Conservation (phyloP, 1,139 yeast genomes). For the Scheffersomyces cryptocercus region DNA sequence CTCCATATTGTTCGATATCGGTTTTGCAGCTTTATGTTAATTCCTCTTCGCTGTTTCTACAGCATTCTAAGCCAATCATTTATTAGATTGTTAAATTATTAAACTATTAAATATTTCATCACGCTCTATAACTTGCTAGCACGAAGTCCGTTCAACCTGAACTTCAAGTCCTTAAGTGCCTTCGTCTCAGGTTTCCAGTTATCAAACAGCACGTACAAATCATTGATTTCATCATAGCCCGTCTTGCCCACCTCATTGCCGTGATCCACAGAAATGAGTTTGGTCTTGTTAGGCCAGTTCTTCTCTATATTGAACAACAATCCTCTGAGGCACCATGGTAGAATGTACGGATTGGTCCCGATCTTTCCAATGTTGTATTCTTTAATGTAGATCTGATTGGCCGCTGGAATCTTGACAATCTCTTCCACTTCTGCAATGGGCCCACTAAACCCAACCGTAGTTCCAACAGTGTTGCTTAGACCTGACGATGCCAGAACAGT, state of each 20-base stretch:
- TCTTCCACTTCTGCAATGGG: conserved; percentile 7
- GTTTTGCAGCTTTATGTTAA: neutral
- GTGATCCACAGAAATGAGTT: conserved; percentile 25
- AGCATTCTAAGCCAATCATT: neutral
- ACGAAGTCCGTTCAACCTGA: conserved; percentile 73
- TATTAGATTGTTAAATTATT: no score
- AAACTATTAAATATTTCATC: neutral
- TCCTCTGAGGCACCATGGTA: conserved; percentile 94
- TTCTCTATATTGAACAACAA: conserved; percentile 62
- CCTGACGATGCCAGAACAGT: neutral
- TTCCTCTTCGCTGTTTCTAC: neutral
- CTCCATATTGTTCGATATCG: conserved; percentile 1
- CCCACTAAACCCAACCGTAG: neutral
- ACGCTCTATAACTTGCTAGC: conserved; percentile 41
- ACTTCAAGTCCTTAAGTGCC: conserved; percentile 77
- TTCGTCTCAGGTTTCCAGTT: conserved; percentile 86
- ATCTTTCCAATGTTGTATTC: conserved; percentile 62
- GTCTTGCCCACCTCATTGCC: conserved; percentile 31
- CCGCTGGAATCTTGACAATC: conserved; percentile 25
- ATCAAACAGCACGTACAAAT: conserved; percentile 70
- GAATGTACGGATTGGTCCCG: conserved; percentile 76
- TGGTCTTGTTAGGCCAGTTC: conserved; percentile 48
- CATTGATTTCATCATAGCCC: conserved; percentile 55
- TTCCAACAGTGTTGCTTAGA: neutral
- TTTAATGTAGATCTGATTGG: conserved; percentile 55